Percentiles rank a stretch among this genome's conserved stretches.
Evolutionary conservation across 192 early-diverging fungal species (phyloP).

Genomic region (Coemansia sp.): DNA sequence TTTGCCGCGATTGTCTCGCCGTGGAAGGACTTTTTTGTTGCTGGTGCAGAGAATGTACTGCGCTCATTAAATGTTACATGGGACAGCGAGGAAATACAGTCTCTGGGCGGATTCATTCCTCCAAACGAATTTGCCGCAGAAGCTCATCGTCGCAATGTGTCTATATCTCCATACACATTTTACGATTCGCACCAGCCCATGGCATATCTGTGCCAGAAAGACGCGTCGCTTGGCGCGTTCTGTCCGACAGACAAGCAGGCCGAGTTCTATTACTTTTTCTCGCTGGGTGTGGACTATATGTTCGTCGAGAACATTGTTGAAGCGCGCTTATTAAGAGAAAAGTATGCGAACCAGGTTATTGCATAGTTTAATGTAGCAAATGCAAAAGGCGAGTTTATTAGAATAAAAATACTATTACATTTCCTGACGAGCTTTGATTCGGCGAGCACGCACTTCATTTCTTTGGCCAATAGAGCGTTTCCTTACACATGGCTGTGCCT

Average conservation of each 20-base stretch:
- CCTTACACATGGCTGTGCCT: neutral
- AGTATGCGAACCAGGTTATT: no score
- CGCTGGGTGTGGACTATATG: slow-evolving; percentile 41
- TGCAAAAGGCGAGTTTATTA: no score
- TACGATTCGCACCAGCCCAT: slow-evolving; percentile 50
- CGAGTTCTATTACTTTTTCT: slow-evolving; percentile 48
- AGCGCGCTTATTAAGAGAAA: slow-evolving; percentile 5
- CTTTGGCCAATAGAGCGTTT: neutral
- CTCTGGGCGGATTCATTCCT: slow-evolving; percentile 43
- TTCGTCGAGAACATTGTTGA: slow-evolving; percentile 54
- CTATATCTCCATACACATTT: slow-evolving; percentile 47
- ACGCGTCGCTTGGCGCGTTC: neutral
- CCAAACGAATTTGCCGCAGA: slow-evolving; percentile 19
- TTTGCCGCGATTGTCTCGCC: slow-evolving; percentile 42
- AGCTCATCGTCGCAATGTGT: slow-evolving; percentile 34
- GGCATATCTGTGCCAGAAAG: slow-evolving; percentile 36
- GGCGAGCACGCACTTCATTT: neutral
- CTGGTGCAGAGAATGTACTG: slow-evolving; percentile 33
- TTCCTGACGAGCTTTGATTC: neutral
- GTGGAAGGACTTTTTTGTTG: slow-evolving; percentile 53
- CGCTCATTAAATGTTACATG: slow-evolving; percentile 27
- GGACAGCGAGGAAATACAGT: slow-evolving; percentile 29
- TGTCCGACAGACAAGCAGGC: slow-evolving; percentile 24
- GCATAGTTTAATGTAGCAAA: no score
- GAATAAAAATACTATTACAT: neutral